Conservation (phyloP, 306 rosid species). For the Gastrolobium villosum region DNA sequence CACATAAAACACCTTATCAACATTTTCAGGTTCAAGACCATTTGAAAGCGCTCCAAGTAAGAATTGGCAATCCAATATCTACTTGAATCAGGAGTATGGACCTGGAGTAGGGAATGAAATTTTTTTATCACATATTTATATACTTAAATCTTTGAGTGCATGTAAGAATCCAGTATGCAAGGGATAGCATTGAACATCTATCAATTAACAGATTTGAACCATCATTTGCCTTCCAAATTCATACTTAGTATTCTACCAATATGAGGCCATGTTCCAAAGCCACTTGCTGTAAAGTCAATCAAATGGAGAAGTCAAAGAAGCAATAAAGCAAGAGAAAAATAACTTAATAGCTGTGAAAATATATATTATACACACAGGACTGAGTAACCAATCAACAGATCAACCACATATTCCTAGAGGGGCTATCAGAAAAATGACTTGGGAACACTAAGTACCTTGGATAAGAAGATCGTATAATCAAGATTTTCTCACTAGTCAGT, state of each 20-base stretch:
- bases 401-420: constrained; percentile 14
- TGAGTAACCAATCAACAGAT: not conserved
- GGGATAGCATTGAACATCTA: constrained; percentile 67
- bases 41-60: constrained; percentile 74
- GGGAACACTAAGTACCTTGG: constrained; percentile 1
- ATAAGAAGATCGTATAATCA: not conserved
- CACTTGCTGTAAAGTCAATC: constrained; percentile 69
- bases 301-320: constrained; percentile 34
- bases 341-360: not conserved
- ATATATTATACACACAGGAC: not conserved
- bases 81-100: constrained; percentile 98
- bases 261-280: constrained; percentile 95
- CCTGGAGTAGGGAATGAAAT: constrained; percentile 57
- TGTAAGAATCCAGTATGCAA: constrained; percentile 1
- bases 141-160: constrained; percentile 22
- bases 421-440: not conserved
- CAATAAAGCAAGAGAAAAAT: constrained; percentile 21
- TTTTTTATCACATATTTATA: constrained; percentile 26
- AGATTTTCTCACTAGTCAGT: constrained; percentile 11
- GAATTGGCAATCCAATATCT: constrained; percentile 96
- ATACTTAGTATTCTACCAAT: constrained; percentile 94
- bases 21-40: constrained; percentile 93
- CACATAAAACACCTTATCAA: constrained; percentile 79
- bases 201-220: constrained; percentile 89
- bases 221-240: constrained; percentile 91